Evolutionary conservation across 2,329 filamentous ascomycete species (phyloP), one percentile per base, ranked within the genome.

Genomic region (Periconia macrospinosa): DNA sequence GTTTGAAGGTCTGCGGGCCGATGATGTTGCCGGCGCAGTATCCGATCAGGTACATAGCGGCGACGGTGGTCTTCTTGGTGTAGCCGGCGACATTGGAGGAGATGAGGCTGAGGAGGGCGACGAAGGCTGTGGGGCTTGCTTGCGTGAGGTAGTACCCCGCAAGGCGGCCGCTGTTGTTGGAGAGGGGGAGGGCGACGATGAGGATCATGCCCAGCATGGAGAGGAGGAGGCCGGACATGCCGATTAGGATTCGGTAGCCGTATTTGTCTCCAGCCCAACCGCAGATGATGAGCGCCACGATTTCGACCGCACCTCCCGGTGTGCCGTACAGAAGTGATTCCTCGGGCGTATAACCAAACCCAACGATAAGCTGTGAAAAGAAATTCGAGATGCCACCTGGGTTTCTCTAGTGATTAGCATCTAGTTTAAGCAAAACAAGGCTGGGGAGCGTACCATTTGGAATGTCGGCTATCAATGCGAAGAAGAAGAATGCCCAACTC

Each of bases 101-200:
- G 50, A 89, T 83, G 35, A 89, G 76, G 23, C 83, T 84, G 5
- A 89, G 71, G 15, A 89, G 71, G 3, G 83, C 83, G 1, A 88
- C 86, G 56, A 89, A 89, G 0, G 83, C 78, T 1, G 84, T 85
- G 0, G 86, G 80, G 11, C 77, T 78, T 1, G 84, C 81, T 43
- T 83, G 80, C 0, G 83, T 87, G 47, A 90, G 73, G 70, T 89
- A 90, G 67, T 87, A 89, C 0, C 85, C 86, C 1, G 85, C 79
- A 11, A 88, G 75, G 0, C 83, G 78, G 11, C 86, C 87, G 1
- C 75, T 77, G 55, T 81, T 83, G 60, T 83, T 83, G n/a, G 73
- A 68, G 3, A 83, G 66, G 0, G 85, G 84, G 3, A 89, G 74
- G 2, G 83, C 83, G 10, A 87, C 81, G 53, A 89, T 85, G n/a